These are phyloP conservation scores for Dendrocalamus latiflorus DNA, from an alignment of 202 grass and related monocot genomes.

Conservation along the genomic window DNA sequence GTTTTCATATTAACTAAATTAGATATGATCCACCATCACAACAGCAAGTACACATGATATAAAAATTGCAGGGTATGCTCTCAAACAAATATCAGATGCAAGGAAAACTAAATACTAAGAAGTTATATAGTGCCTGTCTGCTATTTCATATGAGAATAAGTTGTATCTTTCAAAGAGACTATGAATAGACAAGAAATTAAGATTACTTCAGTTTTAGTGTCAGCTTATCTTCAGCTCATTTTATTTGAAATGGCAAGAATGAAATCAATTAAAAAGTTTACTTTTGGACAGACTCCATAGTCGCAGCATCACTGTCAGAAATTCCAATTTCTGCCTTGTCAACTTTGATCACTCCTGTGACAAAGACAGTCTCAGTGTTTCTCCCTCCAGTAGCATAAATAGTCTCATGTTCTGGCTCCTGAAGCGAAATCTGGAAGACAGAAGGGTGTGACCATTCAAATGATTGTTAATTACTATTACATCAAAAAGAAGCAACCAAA, in stretches of 20 bases:
- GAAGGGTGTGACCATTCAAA: not conserved
- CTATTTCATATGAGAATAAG: constrained; percentile 8
- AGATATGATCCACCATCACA: not conserved
- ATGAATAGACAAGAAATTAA: not conserved
- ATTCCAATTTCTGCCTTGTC: constrained; percentile 82
- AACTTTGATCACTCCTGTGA: constrained; percentile 77
- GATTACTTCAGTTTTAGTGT: not conserved
- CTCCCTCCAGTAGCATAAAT: constrained; percentile 70
- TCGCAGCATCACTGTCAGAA: constrained; percentile 65
- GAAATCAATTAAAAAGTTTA: constrained; percentile 38
- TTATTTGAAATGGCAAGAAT: not conserved
- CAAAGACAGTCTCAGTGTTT: constrained; percentile 39
- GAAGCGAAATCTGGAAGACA: constrained; percentile 59
- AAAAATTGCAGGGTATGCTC: not conserved
- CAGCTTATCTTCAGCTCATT: not conserved
- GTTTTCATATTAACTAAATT: not conserved
- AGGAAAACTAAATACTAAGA: not conserved
- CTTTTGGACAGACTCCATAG: constrained; percentile 67
- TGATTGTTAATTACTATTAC: not conserved
- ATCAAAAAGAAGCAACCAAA: constrained; percentile 8
- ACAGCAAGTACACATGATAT: not conserved
- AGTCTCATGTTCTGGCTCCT: constrained; percentile 55
- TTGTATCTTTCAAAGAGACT: not conserved
- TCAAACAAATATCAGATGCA: not conserved
- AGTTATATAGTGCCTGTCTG: not conserved